These are phyloP conservation scores for Diaporthe capsici DNA, from an alignment of 2,329 filamentous ascomycete genomes.

Conservation along the genomic window DNA sequence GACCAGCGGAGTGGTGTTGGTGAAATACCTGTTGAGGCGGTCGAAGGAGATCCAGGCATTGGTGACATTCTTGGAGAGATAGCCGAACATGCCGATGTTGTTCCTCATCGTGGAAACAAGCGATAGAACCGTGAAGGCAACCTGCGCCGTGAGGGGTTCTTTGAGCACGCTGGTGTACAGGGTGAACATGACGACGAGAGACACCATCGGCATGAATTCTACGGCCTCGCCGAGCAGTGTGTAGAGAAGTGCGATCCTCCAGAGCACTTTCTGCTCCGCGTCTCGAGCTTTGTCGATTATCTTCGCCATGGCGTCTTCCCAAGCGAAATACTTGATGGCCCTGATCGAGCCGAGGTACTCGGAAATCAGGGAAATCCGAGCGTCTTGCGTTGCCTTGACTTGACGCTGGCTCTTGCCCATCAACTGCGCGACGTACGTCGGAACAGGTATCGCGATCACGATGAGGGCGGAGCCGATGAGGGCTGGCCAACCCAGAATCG, in stretches of 20 bases:
- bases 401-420: slow-evolving; percentile 66
- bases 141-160: slow-evolving; percentile 65
- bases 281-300: slow-evolving; percentile 64
- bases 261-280: slow-evolving; percentile 67
- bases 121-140: slow-evolving; percentile 70
- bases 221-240: slow-evolving; percentile 63
- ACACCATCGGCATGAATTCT: slow-evolving; percentile 66
- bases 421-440: slow-evolving; percentile 61
- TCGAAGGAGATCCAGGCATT: slow-evolving; percentile 63
- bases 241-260: slow-evolving; percentile 65
- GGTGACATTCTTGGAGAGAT: slow-evolving; percentile 57
- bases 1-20: slow-evolving; percentile 62
- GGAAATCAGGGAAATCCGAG: slow-evolving; percentile 69
- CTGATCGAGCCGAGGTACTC: slow-evolving; percentile 71
- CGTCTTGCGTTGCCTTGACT: slow-evolving; percentile 69
- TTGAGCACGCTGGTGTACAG: slow-evolving; percentile 64
- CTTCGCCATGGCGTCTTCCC: slow-evolving; percentile 68
- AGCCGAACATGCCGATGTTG: slow-evolving; percentile 65
- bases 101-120: slow-evolving; percentile 67
- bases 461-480: slow-evolving; percentile 66
- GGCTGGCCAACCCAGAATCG: slow-evolving; percentile 68
- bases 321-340: slow-evolving; percentile 73
- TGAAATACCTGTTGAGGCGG: slow-evolving; percentile 68
- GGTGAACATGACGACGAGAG: slow-evolving; percentile 68
- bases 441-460: slow-evolving; percentile 63